These are phyloP conservation scores for Musa troglodytarum DNA, from an alignment of 176 grass and related monocot genomes.

Conservation along the genomic window DNA sequence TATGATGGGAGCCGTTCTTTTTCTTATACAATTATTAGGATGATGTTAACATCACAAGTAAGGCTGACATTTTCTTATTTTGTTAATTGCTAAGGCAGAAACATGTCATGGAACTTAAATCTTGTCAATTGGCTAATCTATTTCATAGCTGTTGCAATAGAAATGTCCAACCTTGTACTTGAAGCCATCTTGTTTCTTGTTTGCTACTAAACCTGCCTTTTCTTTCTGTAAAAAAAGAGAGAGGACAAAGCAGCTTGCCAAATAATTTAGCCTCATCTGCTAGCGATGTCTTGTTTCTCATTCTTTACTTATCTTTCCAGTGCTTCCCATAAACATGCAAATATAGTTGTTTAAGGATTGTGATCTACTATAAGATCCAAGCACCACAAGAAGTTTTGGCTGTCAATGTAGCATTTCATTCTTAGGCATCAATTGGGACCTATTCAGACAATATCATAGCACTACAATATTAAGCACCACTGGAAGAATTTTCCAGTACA, in stretches of 20 bases:
- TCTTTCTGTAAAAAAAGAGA: too few species aligned
- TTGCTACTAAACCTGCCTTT: not conserved
- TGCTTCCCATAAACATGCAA: not conserved
- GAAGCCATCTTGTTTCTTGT: not conserved
- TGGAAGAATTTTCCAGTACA: not conserved
- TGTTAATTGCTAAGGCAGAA: too few species aligned
- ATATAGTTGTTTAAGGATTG: not conserved
- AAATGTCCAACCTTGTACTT: not conserved
- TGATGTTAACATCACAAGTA: too few species aligned
- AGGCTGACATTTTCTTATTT: too few species aligned
- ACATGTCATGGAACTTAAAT: too few species aligned
- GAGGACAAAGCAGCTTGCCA: too few species aligned
- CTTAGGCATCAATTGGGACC: too few species aligned
- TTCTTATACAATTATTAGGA: too few species aligned
- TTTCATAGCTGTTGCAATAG: too few species aligned
- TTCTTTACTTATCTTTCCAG: not conserved
- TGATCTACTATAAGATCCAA: not conserved
- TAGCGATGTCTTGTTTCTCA: too few species aligned
- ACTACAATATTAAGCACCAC: not conserved
- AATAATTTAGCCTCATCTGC: not conserved
- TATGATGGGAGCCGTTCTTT: too few species aligned
- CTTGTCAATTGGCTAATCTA: too few species aligned
- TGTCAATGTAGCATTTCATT: not conserved
- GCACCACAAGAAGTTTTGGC: not conserved
- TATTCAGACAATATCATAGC: not conserved